These are phyloP conservation scores for Oryza meyeriana DNA, from an alignment of 176 grass and related monocot genomes.

Conservation along the genomic window DNA sequence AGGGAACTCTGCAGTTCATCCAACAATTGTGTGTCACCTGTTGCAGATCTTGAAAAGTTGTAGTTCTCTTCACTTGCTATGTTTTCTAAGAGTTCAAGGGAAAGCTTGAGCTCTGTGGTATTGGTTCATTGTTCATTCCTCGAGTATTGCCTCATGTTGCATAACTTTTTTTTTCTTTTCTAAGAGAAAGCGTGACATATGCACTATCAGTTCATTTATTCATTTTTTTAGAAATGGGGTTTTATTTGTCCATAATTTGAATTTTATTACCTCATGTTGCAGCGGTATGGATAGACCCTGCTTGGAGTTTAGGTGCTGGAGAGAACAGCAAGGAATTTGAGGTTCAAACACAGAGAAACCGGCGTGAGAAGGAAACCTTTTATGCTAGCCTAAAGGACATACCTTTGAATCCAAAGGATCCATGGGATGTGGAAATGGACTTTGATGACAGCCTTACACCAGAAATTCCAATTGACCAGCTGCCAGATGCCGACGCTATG, in stretches of 20 bases:
- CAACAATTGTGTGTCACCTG: not conserved
- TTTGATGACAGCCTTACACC: slow-evolving; percentile 89
- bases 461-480: slow-evolving; percentile 83
- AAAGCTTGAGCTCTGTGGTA: not conserved
- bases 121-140: not conserved
- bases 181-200: not conserved
- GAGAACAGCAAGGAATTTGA: slow-evolving; percentile 83
- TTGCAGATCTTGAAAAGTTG: not conserved
- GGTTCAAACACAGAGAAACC: slow-evolving; percentile 75
- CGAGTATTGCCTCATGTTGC: slow-evolving; percentile 43
- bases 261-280: slow-evolving; percentile 46
- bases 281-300: slow-evolving; percentile 62
- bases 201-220: not conserved
- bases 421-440: slow-evolving; percentile 92
- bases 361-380: slow-evolving; percentile 72
- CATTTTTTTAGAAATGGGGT: not conserved
- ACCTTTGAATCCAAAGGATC: slow-evolving; percentile 69
- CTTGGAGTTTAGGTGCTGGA: slow-evolving; percentile 69
- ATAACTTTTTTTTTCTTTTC: not conserved
- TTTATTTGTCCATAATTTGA: slow-evolving; percentile 37
- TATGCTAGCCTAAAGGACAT: slow-evolving; percentile 59
- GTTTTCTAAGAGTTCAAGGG: not conserved
- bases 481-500: slow-evolving; percentile 52
- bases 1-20: not conserved
- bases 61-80: not conserved